Percentiles rank a stretch among this genome's conserved stretches.
These are phyloP conservation scores for Naganishia kalamii DNA, from an alignment of 768 basidiomycete genomes.

Conservation along the genomic window DNA sequence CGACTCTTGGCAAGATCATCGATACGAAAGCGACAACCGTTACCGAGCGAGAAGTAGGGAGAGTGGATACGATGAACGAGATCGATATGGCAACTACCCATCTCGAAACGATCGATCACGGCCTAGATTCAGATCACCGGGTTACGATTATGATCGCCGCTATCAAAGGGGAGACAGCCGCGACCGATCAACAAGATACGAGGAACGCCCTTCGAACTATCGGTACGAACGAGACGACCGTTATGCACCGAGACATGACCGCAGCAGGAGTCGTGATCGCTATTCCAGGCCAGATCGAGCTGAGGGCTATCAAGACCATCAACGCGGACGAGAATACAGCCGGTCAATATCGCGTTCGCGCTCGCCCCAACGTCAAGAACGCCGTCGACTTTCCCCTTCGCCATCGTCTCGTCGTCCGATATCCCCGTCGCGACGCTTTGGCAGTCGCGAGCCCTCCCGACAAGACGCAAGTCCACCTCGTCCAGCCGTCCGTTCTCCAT, in stretches of 20 bases:
- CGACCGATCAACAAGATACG: conserved; percentile 7
- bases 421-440: background rate
- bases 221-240: conserved; percentile 13
- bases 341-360: conserved; percentile 16
- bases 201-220: background rate
- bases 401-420: conserved; percentile 10
- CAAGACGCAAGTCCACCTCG: background rate
- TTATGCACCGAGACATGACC: background rate
- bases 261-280: conserved; percentile 7
- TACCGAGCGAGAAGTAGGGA: conserved; percentile 2
- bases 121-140: conserved; percentile 18
- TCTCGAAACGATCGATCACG: background rate
- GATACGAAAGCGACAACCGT: background rate
- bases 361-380: conserved; percentile 5
- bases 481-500: conserved; percentile 14
- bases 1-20: background rate
- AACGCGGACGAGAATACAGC: background rate
- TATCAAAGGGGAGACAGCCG: background rate
- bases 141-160: background rate
- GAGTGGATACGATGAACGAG: background rate
- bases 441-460: background rate
- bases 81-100: conserved; percentile 13
- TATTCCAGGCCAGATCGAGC: background rate
- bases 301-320: conserved; percentile 4
- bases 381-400: background rate